phyloP scores from a whole-genome alignment of 306 rosid species.

The Begonia fuchsioides region DNA sequence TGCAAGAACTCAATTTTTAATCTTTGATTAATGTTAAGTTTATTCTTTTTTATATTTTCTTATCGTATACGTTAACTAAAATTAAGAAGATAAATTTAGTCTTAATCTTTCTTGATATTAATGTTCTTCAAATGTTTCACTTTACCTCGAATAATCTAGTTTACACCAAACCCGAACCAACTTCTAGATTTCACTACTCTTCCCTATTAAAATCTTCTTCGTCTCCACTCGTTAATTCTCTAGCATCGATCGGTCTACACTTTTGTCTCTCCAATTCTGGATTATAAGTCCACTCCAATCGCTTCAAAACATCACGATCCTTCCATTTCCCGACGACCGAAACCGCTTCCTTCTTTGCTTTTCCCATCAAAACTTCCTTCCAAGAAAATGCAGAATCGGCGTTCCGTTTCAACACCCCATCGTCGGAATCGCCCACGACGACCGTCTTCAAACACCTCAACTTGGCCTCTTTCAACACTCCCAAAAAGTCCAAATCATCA shows the following conservation, averaged over 20 bases:
- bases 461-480: conserved; percentile 61
- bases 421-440: conserved; percentile 55
- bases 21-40: no score
- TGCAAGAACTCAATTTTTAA: no score
- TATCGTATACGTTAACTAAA: no score
- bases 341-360: conserved; percentile 61
- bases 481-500: conserved; percentile 52
- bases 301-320: conserved; percentile 55
- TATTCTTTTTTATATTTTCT: no score
- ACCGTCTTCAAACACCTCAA: conserved; percentile 53
- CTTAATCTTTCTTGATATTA: no score
- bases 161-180: no score
- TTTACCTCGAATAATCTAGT: no score
- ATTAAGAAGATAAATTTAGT: no score
- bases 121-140: no score
- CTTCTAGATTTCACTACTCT: no score
- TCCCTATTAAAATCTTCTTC: conserved; percentile 11
- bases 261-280: conserved; percentile 29
- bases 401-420: conserved; percentile 61
- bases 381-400: conserved; percentile 60
- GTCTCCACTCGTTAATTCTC: conserved; percentile 16
- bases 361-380: conserved; percentile 68
- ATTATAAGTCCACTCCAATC: conserved; percentile 71
- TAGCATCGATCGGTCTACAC: conserved; percentile 12
- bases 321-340: conserved; percentile 65